These are phyloP conservation scores for Aureobasidium sp. DNA, from an alignment of 2,329 filamentous ascomycete genomes.

Conservation along the genomic window DNA sequence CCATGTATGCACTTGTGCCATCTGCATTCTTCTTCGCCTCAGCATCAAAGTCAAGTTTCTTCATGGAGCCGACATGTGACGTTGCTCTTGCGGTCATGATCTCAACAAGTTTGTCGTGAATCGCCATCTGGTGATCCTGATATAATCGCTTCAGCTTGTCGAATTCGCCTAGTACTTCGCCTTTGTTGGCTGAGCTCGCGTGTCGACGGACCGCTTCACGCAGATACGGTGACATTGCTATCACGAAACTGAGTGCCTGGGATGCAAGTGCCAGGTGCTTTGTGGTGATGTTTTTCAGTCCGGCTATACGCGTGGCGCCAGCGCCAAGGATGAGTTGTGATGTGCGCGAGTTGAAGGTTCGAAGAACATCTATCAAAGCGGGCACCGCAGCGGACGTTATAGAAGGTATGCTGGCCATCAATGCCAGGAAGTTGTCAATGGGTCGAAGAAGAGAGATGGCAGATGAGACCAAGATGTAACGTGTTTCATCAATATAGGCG, in stretches of 20 bases:
- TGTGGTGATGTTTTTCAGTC: conserved; percentile 91
- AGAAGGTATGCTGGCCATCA: conserved; percentile 78
- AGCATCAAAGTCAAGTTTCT: conserved; percentile 66
- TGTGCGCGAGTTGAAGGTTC: conserved; percentile 90
- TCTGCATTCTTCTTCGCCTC: conserved; percentile 30
- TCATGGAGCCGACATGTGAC: conserved; percentile 67
- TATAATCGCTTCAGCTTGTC: conserved; percentile 77
- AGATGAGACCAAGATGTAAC: conserved; percentile 77
- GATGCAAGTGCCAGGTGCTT: conserved; percentile 89
- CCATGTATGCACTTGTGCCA: conserved; percentile 63
- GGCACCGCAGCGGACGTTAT: conserved; percentile 78
- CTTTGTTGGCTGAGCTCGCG: conserved; percentile 35
- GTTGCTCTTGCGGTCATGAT: conserved; percentile 78
- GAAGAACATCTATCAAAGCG: conserved; percentile 75
- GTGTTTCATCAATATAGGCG: conserved; percentile 76
- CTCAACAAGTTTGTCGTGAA: conserved; percentile 87
- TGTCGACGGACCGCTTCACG: conserved; percentile 86
- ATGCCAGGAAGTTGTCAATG: conserved; percentile 73
- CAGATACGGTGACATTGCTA: conserved; percentile 79
- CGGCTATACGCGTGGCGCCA: conserved; percentile 80
- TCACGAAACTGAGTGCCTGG: conserved; percentile 81
- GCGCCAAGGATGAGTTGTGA: conserved; percentile 96
- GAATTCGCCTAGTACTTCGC: conserved; percentile 61
- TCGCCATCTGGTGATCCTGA: conserved; percentile 83
- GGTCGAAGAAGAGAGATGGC: conserved; percentile 74